These are phyloP conservation scores for Exophiala phaeomuriformis DNA, from an alignment of 2,329 filamentous ascomycete genomes.

Conservation along the genomic window DNA sequence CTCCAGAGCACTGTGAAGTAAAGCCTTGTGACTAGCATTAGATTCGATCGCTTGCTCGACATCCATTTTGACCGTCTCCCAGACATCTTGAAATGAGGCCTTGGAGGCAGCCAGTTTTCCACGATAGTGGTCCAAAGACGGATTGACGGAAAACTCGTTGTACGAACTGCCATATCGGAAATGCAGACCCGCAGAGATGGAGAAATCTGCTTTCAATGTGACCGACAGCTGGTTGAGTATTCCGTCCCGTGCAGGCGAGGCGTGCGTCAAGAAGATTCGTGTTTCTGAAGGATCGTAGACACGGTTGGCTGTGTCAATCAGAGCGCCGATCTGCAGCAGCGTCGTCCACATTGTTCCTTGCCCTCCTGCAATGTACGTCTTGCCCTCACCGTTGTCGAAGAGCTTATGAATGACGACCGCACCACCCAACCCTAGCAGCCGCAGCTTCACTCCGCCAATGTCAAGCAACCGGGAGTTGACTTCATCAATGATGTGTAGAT, in stretches of 20 bases:
- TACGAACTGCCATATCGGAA: constrained; percentile 99
- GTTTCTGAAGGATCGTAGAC: constrained; percentile 98
- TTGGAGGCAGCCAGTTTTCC: constrained; percentile 97
- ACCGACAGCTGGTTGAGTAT: constrained; percentile 97
- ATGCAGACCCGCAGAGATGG: constrained; percentile 91
- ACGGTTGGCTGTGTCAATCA: constrained; percentile 94
- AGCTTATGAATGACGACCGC: constrained; percentile 99
- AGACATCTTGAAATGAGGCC: constrained; percentile 97
- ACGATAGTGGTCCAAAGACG: constrained; percentile 93
- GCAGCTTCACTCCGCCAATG: constrained; percentile 89
- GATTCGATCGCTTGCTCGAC: constrained; percentile 90
- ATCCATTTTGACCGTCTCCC: constrained; percentile 95
- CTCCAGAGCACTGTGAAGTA: constrained; percentile 82
- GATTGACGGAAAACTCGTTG: constrained; percentile 99
- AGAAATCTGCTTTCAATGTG: constrained; percentile 95
- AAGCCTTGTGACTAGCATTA: constrained; percentile 87
- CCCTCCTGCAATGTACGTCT: constrained; percentile 94
- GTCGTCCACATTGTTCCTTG: constrained; percentile 99
- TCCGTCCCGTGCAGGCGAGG: constrained; percentile 90
- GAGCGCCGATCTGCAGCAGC: constrained; percentile 91
- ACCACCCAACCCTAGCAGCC: constrained; percentile 84
- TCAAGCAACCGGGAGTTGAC: constrained; percentile 92
- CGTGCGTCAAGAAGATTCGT: constrained; percentile 91
- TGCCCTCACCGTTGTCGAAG: constrained; percentile 95
- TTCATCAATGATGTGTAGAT: constrained; percentile 97